Percentiles rank a stretch among this genome's conserved stretches.
phyloP scores from a whole-genome alignment of 2,329 filamentous ascomycete species.

The Xylariaceae sp. region DNA sequence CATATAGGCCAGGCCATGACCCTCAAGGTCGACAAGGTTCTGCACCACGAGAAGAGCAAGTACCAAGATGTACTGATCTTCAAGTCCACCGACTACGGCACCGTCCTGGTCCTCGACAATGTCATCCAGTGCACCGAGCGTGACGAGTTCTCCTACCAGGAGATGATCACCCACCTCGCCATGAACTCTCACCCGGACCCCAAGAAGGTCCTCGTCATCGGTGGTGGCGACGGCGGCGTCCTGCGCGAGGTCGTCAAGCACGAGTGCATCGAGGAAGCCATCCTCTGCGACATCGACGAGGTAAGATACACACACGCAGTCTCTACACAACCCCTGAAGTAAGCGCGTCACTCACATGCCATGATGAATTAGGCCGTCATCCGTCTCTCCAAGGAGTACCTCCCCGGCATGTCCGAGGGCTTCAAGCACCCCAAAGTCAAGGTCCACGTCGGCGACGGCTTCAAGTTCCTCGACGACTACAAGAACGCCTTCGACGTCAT shows the following conservation, averaged over 20 bases:
- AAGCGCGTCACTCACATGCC: background rate
- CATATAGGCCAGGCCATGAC: conserved; percentile 87
- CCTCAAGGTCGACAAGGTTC: conserved; percentile 92
- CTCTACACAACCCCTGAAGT: conserved; percentile 36
- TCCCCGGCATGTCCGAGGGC: conserved; percentile 88
- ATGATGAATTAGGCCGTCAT: conserved; percentile 79
- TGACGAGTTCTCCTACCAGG: conserved; percentile 99
- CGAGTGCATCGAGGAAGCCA: conserved; percentile 91
- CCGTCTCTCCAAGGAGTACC: conserved; percentile 96
- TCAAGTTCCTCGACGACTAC: conserved; percentile 96
- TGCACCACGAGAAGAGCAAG: conserved; percentile 98
- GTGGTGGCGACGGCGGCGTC: conserved; percentile 94
- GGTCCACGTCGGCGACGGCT: conserved; percentile 92
- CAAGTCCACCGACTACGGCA: conserved; percentile 95
- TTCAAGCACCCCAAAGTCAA: conserved; percentile 93
- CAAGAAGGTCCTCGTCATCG: conserved; percentile 97
- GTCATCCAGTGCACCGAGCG: conserved; percentile 98
- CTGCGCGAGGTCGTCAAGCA: conserved; percentile 99
- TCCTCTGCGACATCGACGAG: conserved; percentile 98
- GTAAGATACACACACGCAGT: conserved; percentile 38
- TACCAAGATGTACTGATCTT: conserved; percentile 99
- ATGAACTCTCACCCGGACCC: conserved; percentile 98
- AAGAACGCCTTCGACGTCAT: conserved; percentile 99
- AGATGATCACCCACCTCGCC: conserved; percentile 99
- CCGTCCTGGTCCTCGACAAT: conserved; percentile 94